A percentile compares a stretch with the other conserved stretches of the same genome.
phyloP scores from a whole-genome alignment of 2,329 filamentous ascomycete genomes.

The Cladosporium austrohemisphaericum region DNA sequence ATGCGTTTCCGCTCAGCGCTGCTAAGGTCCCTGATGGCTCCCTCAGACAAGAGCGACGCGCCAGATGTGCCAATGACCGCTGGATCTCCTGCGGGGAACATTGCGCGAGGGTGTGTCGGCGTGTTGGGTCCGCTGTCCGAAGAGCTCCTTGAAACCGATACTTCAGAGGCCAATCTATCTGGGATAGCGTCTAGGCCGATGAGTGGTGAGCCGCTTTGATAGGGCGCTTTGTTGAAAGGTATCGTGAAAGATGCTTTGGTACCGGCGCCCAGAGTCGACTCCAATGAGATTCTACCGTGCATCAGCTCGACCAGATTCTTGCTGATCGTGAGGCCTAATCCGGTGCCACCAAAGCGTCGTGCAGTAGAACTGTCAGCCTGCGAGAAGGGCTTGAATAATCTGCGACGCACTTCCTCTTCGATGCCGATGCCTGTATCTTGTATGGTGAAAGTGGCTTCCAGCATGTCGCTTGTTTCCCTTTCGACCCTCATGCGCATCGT shows the following conservation, averaged over 20 bases:
- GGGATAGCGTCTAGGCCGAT: conserved; percentile 63
- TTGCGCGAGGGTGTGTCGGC: conserved; percentile 20
- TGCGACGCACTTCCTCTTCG: conserved; percentile 68
- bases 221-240: conserved; percentile 68
- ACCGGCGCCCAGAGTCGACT: conserved; percentile 63
- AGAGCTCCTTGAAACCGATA: conserved; percentile 61
- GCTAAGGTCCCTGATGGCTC: conserved; percentile 51
- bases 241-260: conserved; percentile 75
- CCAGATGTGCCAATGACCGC: conserved; percentile 20
- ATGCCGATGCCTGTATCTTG: conserved; percentile 80
- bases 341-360: conserved; percentile 73
- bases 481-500: conserved; percentile 63
- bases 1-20: conserved; percentile 58
- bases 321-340: conserved; percentile 73
- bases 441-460: conserved; percentile 67
- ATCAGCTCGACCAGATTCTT: conserved; percentile 78
- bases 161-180: conserved; percentile 58
- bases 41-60: conserved; percentile 32
- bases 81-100: conserved; percentile 18
- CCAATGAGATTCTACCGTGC: conserved; percentile 68
- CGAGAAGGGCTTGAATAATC: conserved; percentile 74
- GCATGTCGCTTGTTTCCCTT: conserved; percentile 60
- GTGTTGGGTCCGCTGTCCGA: conserved; percentile 54
- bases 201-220: conserved; percentile 48
- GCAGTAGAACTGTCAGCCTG: conserved; percentile 79